Percentiles rank a stretch among this genome's conserved stretches.
Evolutionary conservation across 2,329 filamentous ascomycete species (phyloP).

Genomic region (Sclerotinia sclerotiorum): DNA sequence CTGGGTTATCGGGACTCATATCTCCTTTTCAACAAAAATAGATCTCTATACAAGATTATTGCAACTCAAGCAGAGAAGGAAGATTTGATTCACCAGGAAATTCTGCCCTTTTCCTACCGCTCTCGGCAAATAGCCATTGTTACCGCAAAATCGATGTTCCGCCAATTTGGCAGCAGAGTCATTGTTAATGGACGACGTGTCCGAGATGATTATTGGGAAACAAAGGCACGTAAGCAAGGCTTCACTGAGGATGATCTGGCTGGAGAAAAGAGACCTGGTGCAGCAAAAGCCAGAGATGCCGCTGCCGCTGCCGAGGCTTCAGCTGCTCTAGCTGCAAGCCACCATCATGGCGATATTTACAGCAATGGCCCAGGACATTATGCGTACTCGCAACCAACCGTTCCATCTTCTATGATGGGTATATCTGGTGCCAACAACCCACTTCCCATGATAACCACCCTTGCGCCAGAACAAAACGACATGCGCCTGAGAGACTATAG

Average conservation of each 20-base stretch:
- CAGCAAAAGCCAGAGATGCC: slow-evolving; percentile 82
- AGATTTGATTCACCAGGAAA: slow-evolving; percentile 90
- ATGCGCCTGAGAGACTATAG: slow-evolving; percentile 78
- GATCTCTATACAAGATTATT: slow-evolving; percentile 96
- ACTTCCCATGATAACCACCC: slow-evolving; percentile 83
- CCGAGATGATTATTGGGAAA: slow-evolving; percentile 98
- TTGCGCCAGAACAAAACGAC: slow-evolving; percentile 75
- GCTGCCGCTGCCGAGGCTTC: slow-evolving; percentile 59
- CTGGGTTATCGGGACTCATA: slow-evolving; percentile 97
- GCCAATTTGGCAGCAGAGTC: slow-evolving; percentile 93
- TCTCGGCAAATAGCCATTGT: slow-evolving; percentile 99
- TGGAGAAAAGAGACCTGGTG: slow-evolving; percentile 92
- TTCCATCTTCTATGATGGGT: slow-evolving; percentile 72
- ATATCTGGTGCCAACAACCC: slow-evolving; percentile 64
- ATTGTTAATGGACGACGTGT: slow-evolving; percentile 88
- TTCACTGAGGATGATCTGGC: slow-evolving; percentile 97
- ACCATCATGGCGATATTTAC: slow-evolving; percentile 86
- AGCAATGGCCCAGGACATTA: slow-evolving; percentile 69
- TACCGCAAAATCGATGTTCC: slow-evolving; percentile 96
- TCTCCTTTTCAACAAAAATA: slow-evolving; percentile 96
- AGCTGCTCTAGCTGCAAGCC: slow-evolving; percentile 57
- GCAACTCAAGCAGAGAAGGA: slow-evolving; percentile 95
- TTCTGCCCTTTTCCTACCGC: slow-evolving; percentile 93
- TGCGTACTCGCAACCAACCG: slow-evolving; percentile 63
- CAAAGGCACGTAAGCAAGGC: slow-evolving; percentile 93